Conservation (phyloP, 1,139 yeast genomes). For the Lodderomyces metapsilosis region DNA sequence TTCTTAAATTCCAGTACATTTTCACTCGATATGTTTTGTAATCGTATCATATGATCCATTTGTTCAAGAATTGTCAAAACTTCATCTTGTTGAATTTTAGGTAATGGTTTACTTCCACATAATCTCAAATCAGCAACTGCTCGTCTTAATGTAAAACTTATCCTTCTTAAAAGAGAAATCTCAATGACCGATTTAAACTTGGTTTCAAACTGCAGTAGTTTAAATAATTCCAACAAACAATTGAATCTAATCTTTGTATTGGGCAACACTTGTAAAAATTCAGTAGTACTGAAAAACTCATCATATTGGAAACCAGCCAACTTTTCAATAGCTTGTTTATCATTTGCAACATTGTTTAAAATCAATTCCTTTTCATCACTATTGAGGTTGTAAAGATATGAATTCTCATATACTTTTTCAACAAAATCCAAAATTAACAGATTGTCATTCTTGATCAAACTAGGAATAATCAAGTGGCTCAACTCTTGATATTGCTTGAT, state of each 20-base stretch:
- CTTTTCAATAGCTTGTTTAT: conserved; percentile 15
- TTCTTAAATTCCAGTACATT: conserved; percentile 13
- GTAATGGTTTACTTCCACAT: conserved; percentile 30
- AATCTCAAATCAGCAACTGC: conserved; percentile 35
- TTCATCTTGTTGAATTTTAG: conserved; percentile 38
- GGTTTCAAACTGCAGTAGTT: conserved; percentile 16
- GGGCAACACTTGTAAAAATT: conserved; percentile 21
- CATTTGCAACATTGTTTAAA: conserved; percentile 9
- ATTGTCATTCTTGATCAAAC: conserved; percentile 20
- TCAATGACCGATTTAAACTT: conserved; percentile 22
- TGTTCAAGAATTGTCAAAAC: conserved; percentile 20
- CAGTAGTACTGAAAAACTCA: conserved; percentile 33
- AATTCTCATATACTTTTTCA: conserved; percentile 28
- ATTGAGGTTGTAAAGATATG: conserved; percentile 35
- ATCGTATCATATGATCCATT: conserved; percentile 5
- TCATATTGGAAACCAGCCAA: conserved; percentile 26
- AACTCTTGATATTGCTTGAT: conserved; percentile 44
- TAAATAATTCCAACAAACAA: conserved; percentile 35
- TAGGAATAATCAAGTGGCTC: conserved; percentile 42
- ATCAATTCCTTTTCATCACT: conserved; percentile 15
- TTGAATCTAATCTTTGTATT: conserved; percentile 28
- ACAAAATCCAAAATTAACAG: conserved; percentile 43
- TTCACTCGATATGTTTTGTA: conserved; percentile 4
- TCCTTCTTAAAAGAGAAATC: conserved; percentile 27
- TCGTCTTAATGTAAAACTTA: conserved; percentile 34